Evolutionary conservation across 208 protist genomes (phyloP).

Genomic region (Crithidia expoeki): DNA sequence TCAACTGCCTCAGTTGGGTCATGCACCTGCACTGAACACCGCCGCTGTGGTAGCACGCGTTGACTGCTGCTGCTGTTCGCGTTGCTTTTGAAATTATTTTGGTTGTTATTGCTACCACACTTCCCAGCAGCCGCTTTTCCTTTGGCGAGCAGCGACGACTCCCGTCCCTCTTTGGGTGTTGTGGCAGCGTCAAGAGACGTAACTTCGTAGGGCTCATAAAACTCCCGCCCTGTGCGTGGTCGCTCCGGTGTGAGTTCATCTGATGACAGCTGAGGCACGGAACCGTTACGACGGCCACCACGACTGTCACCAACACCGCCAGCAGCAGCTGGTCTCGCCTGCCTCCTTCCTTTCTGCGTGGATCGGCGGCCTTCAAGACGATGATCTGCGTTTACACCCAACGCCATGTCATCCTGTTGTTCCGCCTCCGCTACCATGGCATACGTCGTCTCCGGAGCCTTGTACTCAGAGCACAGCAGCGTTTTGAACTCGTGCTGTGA

Average conservation of each 20-base stretch:
- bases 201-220: slow-evolving; percentile 22
- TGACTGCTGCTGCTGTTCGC: too few species aligned
- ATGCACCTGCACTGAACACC: slow-evolving; percentile 15
- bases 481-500: slow-evolving; percentile 64
- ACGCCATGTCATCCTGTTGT: not conserved
- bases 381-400: not conserved
- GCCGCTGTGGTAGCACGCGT: not conserved
- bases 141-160: not conserved
- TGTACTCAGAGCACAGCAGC: slow-evolving; percentile 67
- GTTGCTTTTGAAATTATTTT: too few species aligned
- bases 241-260: slow-evolving; percentile 3
- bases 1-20: not conserved
- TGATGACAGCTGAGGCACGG: not conserved
- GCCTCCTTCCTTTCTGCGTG: too few species aligned
- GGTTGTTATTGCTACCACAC: too few species aligned
- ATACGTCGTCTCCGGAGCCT: slow-evolving; percentile 23
- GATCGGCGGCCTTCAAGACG: not conserved
- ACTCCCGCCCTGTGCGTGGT: slow-evolving; percentile 4
- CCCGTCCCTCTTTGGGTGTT: not conserved
- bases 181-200: not conserved
- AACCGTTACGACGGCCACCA: not conserved
- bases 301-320: too few species aligned
- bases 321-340: too few species aligned
- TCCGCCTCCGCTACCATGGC: not conserved
- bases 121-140: not conserved